Conservation (phyloP, 768 basidiomycete species). For the Auricularia cornea region DNA sequence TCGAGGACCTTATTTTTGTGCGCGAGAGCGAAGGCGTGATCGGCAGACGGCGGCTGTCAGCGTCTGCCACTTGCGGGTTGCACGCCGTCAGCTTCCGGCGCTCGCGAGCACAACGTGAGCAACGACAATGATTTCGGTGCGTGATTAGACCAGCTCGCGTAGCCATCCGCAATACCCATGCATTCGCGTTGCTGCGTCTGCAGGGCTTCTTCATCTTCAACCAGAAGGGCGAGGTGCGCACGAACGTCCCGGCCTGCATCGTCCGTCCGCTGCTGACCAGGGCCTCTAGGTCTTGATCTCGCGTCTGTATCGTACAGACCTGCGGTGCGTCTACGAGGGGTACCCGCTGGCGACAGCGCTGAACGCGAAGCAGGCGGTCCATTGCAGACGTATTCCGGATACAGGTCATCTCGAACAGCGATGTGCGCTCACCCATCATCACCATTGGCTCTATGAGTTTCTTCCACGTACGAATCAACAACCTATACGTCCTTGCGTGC, state of each 20-base stretch:
- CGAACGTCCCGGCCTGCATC: not conserved
- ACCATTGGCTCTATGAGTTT: slow-evolving; percentile 97
- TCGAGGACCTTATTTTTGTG: too few species aligned
- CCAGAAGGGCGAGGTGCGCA: slow-evolving; percentile 90
- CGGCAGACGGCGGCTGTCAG: not conserved
- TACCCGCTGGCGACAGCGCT: not conserved
- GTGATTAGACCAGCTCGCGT: slow-evolving; percentile 9
- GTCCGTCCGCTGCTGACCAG: slow-evolving; percentile 6
- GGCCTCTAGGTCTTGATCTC: slow-evolving; percentile 80
- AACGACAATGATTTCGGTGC: slow-evolving; percentile 39
- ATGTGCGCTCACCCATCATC: slow-evolving; percentile 94
- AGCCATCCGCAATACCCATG: not conserved
- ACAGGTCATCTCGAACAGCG: slow-evolving; percentile 96
- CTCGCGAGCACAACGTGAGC: too few species aligned
- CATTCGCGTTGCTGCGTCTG: slow-evolving; percentile 1
- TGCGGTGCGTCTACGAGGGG: slow-evolving; percentile 59
- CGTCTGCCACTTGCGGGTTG: not conserved
- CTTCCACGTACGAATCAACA: slow-evolving; percentile 95
- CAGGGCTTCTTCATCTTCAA: slow-evolving; percentile 99
- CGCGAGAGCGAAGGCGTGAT: too few species aligned
- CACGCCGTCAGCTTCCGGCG: not conserved
- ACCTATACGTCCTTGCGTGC: slow-evolving; percentile 90
- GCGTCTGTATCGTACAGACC: slow-evolving; percentile 88
- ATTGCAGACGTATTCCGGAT: slow-evolving; percentile 98
- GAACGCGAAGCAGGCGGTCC: slow-evolving; percentile 55